Base-by-base conservation (phyloP, 805 yeast species). In the Vanderwaltozyma yarrowii region DNA sequence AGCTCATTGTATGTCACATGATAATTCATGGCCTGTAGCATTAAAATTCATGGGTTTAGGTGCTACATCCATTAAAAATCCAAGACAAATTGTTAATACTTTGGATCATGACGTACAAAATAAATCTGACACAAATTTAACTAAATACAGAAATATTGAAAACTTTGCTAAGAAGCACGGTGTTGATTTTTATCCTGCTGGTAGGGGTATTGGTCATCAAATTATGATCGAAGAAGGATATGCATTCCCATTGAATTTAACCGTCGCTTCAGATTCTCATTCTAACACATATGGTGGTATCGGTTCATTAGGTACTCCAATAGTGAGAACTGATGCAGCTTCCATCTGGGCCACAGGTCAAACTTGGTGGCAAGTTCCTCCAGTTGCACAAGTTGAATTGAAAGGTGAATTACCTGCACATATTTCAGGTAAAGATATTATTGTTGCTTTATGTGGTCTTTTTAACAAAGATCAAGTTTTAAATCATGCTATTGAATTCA, bases 311-410 rank as follows among this genome's bases (percentile, higher is more conserved):
- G 99, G 99, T 37, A 94, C 98, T 3, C 97, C 99, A 9, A 82
- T 92, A 39, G 99, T 92, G 40, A 76, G 99, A 63, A 92, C 99
- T 0, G 99, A 92, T 63, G 98, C 97, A 17, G 99, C 99, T 4
- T 77, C 96, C 9, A 89, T 92, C 47, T 92, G 99, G 99, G 97
- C 99, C 11, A 92, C 99, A 0, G 97, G 97, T 30, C 94, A 87
- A 65, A 92, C 98, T 3, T 92, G 99, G 99, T 92, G 98, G 98
- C 98, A 94, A 73, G 85, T 92, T 39, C 99, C 99, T 3, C 97
- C 98, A 0, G 97, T 92, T 18, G 98, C 97, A 26, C 76, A 78
- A 52, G 97, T 92, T 9, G 94, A 85, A 60, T 71, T 92, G 39
- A 68, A 72, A 46, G 96, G 96, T 31, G 62, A 73, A 48, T 71